phyloP scores from a whole-genome alignment of 2,329 filamentous ascomycete species.

The Fusarium compactum region DNA sequence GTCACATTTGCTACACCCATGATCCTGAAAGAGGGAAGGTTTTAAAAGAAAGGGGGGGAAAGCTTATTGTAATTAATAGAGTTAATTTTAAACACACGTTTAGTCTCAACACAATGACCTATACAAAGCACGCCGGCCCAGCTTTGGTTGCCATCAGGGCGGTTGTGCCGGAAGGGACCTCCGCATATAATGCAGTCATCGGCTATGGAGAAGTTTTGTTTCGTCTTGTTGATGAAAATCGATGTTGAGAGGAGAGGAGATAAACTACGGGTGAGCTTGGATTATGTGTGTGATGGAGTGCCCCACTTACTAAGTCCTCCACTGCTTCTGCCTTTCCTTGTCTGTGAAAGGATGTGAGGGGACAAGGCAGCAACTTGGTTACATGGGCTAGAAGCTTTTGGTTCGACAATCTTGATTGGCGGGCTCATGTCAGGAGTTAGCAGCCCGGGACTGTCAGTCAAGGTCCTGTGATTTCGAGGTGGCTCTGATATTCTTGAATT shows the following conservation, averaged over 20 bases:
- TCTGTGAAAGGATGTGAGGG: not conserved
- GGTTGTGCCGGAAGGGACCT: not conserved
- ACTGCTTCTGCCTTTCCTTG: not conserved
- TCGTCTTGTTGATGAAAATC: not conserved
- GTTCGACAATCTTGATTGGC: not conserved
- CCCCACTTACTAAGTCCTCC: not conserved
- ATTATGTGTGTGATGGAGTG: not conserved
- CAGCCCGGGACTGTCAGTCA: not conserved
- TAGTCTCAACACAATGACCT: too few species aligned
- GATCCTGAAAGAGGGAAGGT: too few species aligned
- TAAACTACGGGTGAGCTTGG: not conserved
- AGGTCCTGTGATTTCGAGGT: not conserved
- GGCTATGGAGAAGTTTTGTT: not conserved
- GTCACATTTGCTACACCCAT: too few species aligned
- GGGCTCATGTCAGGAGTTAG: not conserved
- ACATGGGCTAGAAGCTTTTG: not conserved
- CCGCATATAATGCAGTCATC: not conserved
- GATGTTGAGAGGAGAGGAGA: not conserved
- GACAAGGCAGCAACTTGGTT: not conserved
- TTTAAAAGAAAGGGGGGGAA: too few species aligned
- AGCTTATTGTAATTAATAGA: too few species aligned
- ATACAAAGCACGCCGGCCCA: not conserved
- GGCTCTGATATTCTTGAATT: not conserved
- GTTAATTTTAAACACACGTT: too few species aligned
- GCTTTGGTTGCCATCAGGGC: not conserved